Percentiles rank a stretch among this genome's conserved stretches.
These are phyloP conservation scores for Arabidopsis hybrid DNA, from an alignment of 441 rosid species.

Conservation along the genomic window DNA sequence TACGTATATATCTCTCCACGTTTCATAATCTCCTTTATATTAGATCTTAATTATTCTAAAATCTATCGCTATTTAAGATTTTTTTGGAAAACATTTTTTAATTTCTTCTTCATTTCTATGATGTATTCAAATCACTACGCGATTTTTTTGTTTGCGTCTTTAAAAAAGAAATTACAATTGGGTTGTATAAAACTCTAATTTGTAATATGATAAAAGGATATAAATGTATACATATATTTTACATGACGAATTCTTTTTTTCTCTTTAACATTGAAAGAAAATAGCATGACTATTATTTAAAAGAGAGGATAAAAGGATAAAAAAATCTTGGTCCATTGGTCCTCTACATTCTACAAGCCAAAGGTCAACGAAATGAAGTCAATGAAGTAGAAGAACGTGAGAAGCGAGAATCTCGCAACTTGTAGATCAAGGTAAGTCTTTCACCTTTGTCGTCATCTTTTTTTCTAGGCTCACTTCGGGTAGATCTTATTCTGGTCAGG, in stretches of 20 bases:
- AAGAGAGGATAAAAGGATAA: neutral
- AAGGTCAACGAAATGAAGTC: conserved; percentile 34
- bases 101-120: neutral
- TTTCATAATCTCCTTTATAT: neutral
- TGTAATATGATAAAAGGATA: neutral
- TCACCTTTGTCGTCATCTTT: conserved; percentile 28
- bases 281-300: conserved; percentile 6
- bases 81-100: neutral
- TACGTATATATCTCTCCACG: conserved; percentile 1
- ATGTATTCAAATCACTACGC: neutral
- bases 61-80: neutral
- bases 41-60: neutral
- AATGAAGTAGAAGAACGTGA: conserved; percentile 41
- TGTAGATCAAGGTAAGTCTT: conserved; percentile 32
- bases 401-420: conserved; percentile 42
- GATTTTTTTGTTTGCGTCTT: neutral
- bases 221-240: neutral
- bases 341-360: neutral
- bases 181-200: neutral
- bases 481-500: conserved; percentile 41
- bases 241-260: too few relatives aligned
- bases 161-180: neutral
- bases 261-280: too few relatives aligned
- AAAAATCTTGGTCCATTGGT: conserved; percentile 24
- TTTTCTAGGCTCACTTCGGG: conserved; percentile 35